phyloP scores from a whole-genome alignment of 768 basidiomycete species.

The Termitomyces sp. region DNA sequence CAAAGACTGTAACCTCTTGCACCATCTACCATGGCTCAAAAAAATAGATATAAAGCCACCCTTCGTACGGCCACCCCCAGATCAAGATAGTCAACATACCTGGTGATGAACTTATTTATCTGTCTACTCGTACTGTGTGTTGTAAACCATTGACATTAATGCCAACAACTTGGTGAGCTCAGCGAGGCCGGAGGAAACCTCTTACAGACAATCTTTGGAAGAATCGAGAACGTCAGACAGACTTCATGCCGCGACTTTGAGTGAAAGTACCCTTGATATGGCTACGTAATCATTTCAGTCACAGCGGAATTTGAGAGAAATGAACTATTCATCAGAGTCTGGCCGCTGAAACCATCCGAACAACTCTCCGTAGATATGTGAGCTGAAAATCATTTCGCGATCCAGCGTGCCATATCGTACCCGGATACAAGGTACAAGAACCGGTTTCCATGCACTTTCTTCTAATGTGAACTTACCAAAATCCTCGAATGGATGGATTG shows the following conservation, averaged over 20 bases:
- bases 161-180: background rate
- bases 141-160: background rate
- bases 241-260: background rate
- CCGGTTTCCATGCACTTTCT: background rate
- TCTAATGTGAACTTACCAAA: background rate
- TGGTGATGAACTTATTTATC: background rate
- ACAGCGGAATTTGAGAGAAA: background rate
- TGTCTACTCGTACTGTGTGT: background rate
- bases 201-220: background rate
- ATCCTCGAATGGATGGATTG: background rate
- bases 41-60: background rate
- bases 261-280: background rate
- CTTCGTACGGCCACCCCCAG: background rate
- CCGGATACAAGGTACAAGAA: background rate
- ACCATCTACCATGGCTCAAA: background rate
- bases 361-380: background rate
- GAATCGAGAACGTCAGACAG: background rate
- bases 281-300: background rate
- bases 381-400: background rate
- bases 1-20: background rate
- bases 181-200: background rate
- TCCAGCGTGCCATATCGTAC: background rate
- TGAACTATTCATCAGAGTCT: background rate
- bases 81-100: background rate
- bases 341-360: background rate